phyloP scores from a whole-genome alignment of 345 rosid species.

The Microcos paniculata region DNA sequence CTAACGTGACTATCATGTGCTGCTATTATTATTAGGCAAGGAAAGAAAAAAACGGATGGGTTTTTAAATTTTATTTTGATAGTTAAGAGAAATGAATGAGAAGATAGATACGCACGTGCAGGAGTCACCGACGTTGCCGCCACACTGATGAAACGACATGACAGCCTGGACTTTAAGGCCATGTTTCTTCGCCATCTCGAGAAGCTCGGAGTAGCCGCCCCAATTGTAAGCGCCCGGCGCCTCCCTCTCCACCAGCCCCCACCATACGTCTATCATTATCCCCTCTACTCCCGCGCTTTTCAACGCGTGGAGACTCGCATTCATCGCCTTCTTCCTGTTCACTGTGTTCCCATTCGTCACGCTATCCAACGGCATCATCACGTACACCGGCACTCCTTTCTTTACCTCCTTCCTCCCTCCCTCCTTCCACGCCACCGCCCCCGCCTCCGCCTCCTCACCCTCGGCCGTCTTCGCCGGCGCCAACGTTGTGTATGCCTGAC shows the following conservation, averaged over 20 bases:
- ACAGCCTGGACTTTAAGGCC: constrained; percentile 98
- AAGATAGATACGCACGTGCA: constrained; percentile 54
- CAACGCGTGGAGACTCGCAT: constrained; percentile 89
- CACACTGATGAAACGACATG: constrained; percentile 99
- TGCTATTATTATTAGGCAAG: not conserved
- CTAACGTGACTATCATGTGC: not conserved
- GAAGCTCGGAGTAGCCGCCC: constrained; percentile 90
- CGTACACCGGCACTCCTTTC: constrained; percentile 85
- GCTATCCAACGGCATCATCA: constrained; percentile 99
- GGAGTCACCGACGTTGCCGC: constrained; percentile 99
- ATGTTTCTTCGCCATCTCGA: constrained; percentile 83
- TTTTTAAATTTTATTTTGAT: too few relatives aligned
- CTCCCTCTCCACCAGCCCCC: constrained; percentile 98
- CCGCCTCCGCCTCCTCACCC: constrained; percentile 26
- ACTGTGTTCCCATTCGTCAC: constrained; percentile 77
- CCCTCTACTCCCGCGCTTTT: constrained; percentile 97
- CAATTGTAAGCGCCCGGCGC: constrained; percentile 79
- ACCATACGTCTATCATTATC: constrained; percentile 97
- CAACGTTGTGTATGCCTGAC: constrained; percentile 54
- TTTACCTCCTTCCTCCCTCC: constrained; percentile 28
- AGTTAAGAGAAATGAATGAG: not conserved
- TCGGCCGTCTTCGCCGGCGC: constrained; percentile 16
- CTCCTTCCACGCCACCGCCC: constrained; percentile 29
- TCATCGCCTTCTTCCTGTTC: constrained; percentile 91
- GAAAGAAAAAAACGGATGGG: not conserved